Conservation (phyloP, 768 basidiomycete species). For the Lactarius deliciosus region DNA sequence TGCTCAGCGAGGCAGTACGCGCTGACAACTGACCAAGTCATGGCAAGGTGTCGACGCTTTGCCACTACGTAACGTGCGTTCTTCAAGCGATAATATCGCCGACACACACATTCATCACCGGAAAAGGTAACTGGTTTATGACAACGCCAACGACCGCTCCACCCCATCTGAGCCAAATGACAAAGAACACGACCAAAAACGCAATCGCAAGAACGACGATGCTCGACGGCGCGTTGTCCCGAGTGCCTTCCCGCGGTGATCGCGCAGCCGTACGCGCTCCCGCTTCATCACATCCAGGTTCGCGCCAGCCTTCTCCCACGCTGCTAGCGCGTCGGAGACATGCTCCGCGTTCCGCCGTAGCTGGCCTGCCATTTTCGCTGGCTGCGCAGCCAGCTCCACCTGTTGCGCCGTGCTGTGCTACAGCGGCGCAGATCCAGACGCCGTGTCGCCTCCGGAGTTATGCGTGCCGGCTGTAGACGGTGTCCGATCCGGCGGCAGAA, state of each 20-base stretch:
- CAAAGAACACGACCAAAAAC: constrained; percentile 66
- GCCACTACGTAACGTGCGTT: no score
- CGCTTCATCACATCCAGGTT: no score
- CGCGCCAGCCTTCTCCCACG: constrained; percentile 26
- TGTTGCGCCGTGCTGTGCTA: constrained; percentile 46
- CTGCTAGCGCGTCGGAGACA: constrained; percentile 35
- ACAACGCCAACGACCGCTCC: no score
- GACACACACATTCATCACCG: no score
- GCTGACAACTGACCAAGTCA: no score
- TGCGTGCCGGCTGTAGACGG: not conserved
- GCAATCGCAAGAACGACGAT: constrained; percentile 60
- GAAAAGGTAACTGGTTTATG: no score
- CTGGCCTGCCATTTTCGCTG: constrained; percentile 83
- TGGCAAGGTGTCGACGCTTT: no score
- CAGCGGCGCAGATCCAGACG: no score
- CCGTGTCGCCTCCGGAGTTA: not conserved
- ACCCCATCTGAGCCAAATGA: constrained; percentile 57
- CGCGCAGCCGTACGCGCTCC: constrained; percentile 68
- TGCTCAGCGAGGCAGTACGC: no score
- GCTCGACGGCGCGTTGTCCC: constrained; percentile 52
- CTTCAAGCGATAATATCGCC: no score
- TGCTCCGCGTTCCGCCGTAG: constrained; percentile 38
- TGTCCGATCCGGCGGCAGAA: constrained; percentile 29
- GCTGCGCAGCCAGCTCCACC: constrained; percentile 69
- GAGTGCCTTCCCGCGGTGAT: constrained; percentile 47